phyloP scores from a whole-genome alignment of 148 eudicot species.

The Cornus controversa region DNA sequence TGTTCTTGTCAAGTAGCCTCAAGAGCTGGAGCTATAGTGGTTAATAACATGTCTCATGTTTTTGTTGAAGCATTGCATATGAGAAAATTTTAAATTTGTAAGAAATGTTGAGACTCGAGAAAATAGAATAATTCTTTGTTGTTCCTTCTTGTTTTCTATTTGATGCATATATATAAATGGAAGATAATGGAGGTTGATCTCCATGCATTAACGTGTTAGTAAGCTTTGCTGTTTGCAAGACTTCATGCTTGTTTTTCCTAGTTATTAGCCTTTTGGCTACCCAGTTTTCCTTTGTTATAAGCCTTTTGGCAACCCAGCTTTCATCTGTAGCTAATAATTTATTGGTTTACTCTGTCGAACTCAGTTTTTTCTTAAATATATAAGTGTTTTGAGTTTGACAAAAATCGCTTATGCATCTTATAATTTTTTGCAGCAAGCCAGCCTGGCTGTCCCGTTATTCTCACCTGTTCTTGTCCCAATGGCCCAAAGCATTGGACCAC shows the following conservation, averaged over 20 bases:
- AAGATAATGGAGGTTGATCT: background rate
- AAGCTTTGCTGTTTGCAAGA: background rate
- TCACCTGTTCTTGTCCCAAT: slow-evolving; percentile 87
- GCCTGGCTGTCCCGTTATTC: slow-evolving; percentile 75
- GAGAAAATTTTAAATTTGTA: background rate
- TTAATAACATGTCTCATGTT: too few species aligned
- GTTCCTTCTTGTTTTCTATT: background rate
- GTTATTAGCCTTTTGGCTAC: background rate
- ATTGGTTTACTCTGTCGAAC: background rate
- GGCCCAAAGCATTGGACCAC: slow-evolving; percentile 83
- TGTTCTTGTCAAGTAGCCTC: too few species aligned
- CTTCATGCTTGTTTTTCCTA: background rate
- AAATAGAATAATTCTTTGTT: too few species aligned
- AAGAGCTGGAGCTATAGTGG: background rate
- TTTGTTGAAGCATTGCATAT: background rate
- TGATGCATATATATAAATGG: background rate
- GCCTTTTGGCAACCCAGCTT: background rate
- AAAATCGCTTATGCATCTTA: background rate
- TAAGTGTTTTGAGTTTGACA: background rate
- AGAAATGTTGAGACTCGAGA: too few species aligned
- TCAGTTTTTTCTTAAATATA: background rate
- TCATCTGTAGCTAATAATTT: background rate
- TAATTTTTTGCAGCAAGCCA: slow-evolving; percentile 67
- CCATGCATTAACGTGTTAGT: background rate
- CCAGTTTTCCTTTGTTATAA: background rate